phyloP scores from a whole-genome alignment of 108 stramenopile genomes.

The Parietichytrium sp. region DNA sequence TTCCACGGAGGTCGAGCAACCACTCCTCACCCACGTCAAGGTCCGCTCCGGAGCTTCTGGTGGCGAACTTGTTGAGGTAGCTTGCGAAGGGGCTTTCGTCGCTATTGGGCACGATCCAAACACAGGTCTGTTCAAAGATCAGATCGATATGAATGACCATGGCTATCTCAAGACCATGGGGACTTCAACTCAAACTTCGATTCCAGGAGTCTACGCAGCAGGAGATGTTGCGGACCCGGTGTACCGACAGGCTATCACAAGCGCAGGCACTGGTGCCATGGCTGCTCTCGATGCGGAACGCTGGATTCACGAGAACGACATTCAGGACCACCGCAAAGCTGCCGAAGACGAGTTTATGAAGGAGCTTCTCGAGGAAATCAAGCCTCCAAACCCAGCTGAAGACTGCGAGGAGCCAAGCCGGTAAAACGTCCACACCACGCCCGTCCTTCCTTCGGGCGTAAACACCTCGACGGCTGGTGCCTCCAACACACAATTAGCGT shows the following conservation, averaged over 20 bases:
- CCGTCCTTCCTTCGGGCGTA: too few relatives aligned
- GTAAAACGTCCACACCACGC: too few relatives aligned
- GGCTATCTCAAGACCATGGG: constrained; percentile 75
- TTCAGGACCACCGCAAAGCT: constrained; percentile 68
- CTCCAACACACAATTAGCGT: too few relatives aligned
- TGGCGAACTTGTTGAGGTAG: constrained; percentile 58
- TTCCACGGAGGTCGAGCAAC: constrained; percentile 22
- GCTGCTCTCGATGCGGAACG: constrained; percentile 92
- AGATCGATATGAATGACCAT: constrained; percentile 77
- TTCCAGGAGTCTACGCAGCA: constrained; percentile 88
- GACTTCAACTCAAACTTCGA: constrained; percentile 71
- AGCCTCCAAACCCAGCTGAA: background rate
- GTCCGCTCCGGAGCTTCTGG: constrained; percentile 67
- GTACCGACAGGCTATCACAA: constrained; percentile 91
- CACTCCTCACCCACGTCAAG: constrained; percentile 69
- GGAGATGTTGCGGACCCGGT: constrained; percentile 88
- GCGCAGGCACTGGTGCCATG: constrained; percentile 86
- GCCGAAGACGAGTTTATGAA: background rate
- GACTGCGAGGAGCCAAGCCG: background rate
- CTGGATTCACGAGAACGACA: constrained; percentile 81
- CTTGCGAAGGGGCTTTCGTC: constrained; percentile 80
- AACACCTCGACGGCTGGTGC: too few relatives aligned
- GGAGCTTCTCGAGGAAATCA: background rate
- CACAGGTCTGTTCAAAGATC: constrained; percentile 74
- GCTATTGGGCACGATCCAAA: constrained; percentile 91